Evolutionary conservation across 768 basidiomycete genomes (phyloP).

Genomic region (Psilocybe sp.): DNA sequence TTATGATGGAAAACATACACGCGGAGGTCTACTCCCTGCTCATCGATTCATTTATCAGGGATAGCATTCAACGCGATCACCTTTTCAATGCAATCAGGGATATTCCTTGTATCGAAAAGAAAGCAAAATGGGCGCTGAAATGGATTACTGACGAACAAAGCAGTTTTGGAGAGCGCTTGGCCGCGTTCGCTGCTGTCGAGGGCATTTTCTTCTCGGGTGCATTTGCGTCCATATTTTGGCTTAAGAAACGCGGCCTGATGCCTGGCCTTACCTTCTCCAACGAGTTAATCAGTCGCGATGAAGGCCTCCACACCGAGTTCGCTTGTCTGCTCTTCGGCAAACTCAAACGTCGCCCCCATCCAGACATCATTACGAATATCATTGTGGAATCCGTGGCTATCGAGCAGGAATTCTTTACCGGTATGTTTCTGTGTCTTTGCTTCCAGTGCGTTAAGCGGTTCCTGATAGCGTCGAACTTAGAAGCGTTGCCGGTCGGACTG

Average conservation of each 20-base stretch:
- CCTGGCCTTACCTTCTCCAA: constrained; percentile 96
- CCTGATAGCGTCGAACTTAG: constrained; percentile 29
- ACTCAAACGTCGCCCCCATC: constrained; percentile 77
- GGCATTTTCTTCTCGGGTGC: no score
- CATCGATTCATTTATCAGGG: constrained; percentile 93
- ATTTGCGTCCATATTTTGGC: no score
- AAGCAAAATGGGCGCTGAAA: constrained; percentile 90
- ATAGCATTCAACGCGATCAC: constrained; percentile 66
- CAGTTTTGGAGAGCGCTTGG: constrained; percentile 83
- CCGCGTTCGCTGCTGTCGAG: constrained; percentile 96
- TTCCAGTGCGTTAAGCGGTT: not conserved
- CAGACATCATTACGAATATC: constrained; percentile 66
- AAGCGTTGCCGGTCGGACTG: constrained; percentile 80
- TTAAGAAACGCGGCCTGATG: constrained; percentile 97
- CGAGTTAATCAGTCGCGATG: constrained; percentile 93
- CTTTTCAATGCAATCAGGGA: constrained; percentile 92
- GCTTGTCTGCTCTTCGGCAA: constrained; percentile 88
- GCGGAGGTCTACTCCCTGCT: constrained; percentile 95
- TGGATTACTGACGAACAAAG: constrained; percentile 84
- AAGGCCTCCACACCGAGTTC: constrained; percentile 96
- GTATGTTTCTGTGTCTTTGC: constrained; percentile 35
- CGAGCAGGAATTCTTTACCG: constrained; percentile 83
- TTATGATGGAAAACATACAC: constrained; percentile 99
- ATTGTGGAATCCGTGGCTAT: constrained; percentile 82
- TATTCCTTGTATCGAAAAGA: constrained; percentile 85